These are phyloP conservation scores for Curvularia hawaiiensis DNA, from an alignment of 2,329 filamentous ascomycete species.

Conservation along the genomic window DNA sequence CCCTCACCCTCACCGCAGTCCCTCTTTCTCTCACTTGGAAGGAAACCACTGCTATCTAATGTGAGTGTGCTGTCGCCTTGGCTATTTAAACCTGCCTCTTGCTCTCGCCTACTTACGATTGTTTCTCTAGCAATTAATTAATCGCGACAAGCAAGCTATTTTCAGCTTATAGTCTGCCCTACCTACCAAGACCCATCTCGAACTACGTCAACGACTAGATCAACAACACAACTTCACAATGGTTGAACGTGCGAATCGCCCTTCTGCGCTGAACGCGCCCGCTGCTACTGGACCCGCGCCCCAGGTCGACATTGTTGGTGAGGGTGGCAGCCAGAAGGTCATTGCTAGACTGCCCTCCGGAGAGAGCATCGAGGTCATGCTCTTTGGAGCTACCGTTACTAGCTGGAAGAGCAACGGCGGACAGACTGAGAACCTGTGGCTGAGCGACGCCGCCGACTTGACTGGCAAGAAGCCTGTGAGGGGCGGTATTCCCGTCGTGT, in stretches of 20 bases:
- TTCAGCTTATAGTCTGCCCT: not conserved
- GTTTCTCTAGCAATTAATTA: conserved; percentile 4
- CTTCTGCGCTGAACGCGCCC: conserved; percentile 65
- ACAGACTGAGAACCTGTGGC: conserved; percentile 77
- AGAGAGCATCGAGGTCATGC: conserved; percentile 81
- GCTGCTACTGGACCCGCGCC: conserved; percentile 69
- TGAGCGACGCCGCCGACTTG: conserved; percentile 78
- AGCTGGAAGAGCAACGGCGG: conserved; percentile 87
- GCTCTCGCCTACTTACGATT: not conserved
- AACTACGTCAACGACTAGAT: conserved; percentile 3
- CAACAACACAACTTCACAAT: conserved; percentile 49
- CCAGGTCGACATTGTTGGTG: conserved; percentile 78
- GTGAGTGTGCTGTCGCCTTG: conserved; percentile 9
- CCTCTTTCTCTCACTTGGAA: conserved; percentile 14
- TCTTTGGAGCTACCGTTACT: conserved; percentile 91
- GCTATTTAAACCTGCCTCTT: not conserved
- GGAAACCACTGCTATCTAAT: conserved; percentile 14
- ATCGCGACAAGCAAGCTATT: not conserved
- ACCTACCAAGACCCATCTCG: conserved; percentile 8
- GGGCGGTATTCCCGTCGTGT: conserved; percentile 90
- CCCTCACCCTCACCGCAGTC: conserved; percentile 27
- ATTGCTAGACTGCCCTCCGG: conserved; percentile 83
- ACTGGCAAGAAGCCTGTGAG: conserved; percentile 90
- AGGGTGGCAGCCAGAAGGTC: conserved; percentile 72
- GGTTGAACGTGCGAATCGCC: conserved; percentile 86